Evolutionary conservation across 768 basidiomycete genomes (phyloP).

Genomic region (Phanerodontia chrysosporium): DNA sequence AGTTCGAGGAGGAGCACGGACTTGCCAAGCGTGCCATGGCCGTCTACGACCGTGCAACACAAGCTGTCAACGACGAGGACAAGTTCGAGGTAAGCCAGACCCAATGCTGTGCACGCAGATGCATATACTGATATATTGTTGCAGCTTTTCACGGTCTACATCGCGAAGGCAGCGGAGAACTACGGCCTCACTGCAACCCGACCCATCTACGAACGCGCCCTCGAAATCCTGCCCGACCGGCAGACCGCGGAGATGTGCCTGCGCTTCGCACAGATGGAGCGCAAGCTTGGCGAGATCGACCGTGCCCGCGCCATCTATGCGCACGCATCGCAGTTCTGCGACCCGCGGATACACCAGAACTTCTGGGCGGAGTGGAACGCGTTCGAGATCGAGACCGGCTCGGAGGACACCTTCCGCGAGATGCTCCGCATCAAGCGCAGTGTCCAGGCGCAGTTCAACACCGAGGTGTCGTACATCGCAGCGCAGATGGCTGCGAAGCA

Average conservation of each 20-base stretch:
- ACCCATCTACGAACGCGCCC: slow-evolving; percentile 91
- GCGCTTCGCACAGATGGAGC: slow-evolving; percentile 91
- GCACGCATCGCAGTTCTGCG: slow-evolving; percentile 98
- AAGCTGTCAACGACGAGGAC: slow-evolving; percentile 82
- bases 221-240: slow-evolving; percentile 88
- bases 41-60: slow-evolving; percentile 90
- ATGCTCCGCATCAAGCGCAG: slow-evolving; percentile 96
- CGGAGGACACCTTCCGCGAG: slow-evolving; percentile 96
- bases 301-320: slow-evolving; percentile 94
- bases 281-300: slow-evolving; percentile 98
- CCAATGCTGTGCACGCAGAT: not conserved
- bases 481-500: slow-evolving; percentile 69
- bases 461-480: slow-evolving; percentile 88
- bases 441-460: slow-evolving; percentile 98
- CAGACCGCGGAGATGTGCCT: slow-evolving; percentile 98
- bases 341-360: slow-evolving; percentile 83
- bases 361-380: slow-evolving; percentile 98
- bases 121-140: slow-evolving; percentile 4
- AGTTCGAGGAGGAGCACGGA: slow-evolving; percentile 91
- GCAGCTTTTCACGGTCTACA: slow-evolving; percentile 95
- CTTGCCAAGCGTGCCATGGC: slow-evolving; percentile 95
- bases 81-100: slow-evolving; percentile 78
- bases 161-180: slow-evolving; percentile 93
- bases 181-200: slow-evolving; percentile 95
- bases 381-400: slow-evolving; percentile 98